Conservation (phyloP, 305 asterid species). For the Fraxinus velutina region DNA sequence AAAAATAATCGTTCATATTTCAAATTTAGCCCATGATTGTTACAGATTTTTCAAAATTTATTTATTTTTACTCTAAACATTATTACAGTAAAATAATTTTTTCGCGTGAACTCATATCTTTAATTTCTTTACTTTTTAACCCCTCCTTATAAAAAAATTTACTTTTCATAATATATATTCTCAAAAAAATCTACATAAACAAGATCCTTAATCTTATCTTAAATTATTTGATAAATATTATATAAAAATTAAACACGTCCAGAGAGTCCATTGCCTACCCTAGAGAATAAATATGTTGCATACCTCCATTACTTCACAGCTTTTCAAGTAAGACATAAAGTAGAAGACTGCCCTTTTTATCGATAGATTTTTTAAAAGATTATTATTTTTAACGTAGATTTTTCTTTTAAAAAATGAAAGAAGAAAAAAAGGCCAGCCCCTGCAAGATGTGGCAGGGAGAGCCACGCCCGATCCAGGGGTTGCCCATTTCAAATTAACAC, state of each 20-base stretch:
- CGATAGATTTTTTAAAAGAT: background rate
- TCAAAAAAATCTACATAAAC: background rate
- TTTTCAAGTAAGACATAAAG: background rate
- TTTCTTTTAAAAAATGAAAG: background rate
- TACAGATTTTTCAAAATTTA: no score
- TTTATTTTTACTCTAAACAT: no score
- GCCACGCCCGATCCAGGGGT: background rate
- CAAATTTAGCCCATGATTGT: background rate
- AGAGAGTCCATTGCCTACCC: background rate
- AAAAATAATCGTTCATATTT: background rate
- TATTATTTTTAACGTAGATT: background rate
- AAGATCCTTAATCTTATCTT: background rate
- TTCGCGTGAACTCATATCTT: no score
- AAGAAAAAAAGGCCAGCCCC: background rate
- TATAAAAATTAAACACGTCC: background rate
- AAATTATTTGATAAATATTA: background rate
- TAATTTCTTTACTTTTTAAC: no score
- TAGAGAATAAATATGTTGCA: background rate
- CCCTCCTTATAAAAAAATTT: no score
- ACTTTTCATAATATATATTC: background rate
- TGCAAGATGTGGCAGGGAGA: background rate
- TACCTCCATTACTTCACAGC: background rate
- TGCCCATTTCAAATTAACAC: background rate
- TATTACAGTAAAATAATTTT: no score
- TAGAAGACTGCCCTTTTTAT: background rate